Base-by-base conservation (phyloP, 1,139 yeast species). In the Starmera stellimalicola region DNA sequence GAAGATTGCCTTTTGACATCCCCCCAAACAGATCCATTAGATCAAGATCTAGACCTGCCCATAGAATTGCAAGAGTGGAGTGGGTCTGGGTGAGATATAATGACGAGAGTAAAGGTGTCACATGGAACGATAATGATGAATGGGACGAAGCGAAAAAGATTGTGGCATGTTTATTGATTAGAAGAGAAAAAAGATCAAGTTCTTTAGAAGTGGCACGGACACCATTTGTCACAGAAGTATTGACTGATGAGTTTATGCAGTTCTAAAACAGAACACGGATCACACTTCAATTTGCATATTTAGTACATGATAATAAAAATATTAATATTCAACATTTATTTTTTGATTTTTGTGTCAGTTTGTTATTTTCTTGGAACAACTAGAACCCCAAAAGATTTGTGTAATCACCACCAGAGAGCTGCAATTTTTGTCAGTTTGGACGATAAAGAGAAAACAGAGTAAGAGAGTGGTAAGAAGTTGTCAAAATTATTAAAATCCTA, bases 11-110 rank as follows among this genome's bases (percentile, higher is more conserved):
- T 1, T 91, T 91, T 61, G 98, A 91, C 52, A 69, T 87, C 2
- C 68, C 76, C 11, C 77, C 78, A 1, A 54, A 59, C 26, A 59
- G 57, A 16, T 65, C 67, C 18, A 65, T 73, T 34, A 55, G 76
- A 44, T 63, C 70, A 25, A 66, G 73, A 29, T 70, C 77, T 33
- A 70, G 79, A 39, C 76, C 87, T 0, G 79, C 94, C 1, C 95
- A 88, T 55, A 63, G 97, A 37, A 91, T 91, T 27, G 96, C 96
- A 7, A 73, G 91, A 56, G 78, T 84, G 28, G 94, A 83, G 43
- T 91, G 98, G 98, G 71, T 70, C 28, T 91, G 97, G 97, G 66
- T 57, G 38, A 54, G 55, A 16, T 55, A 69, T 40, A 54, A 53
- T 26, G 57, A 58, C n/a, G 57, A 48, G 6, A 43, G 44, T 25